Base-by-base conservation (phyloP, 2,329 filamentous ascomycete species). In the Madurella fahalii region DNA sequence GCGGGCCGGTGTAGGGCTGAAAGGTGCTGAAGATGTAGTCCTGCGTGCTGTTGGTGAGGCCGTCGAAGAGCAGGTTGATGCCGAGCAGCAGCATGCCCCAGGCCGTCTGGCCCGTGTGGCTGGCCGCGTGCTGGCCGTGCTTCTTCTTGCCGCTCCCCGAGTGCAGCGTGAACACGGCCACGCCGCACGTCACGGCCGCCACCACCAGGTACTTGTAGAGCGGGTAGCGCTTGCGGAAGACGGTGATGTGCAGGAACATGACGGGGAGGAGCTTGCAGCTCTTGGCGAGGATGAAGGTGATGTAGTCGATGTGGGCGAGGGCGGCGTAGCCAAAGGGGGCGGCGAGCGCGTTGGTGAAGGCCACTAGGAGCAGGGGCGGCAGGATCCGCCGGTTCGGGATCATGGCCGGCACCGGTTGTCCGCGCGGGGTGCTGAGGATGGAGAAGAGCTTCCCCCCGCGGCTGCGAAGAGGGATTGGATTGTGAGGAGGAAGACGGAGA, bases 241-340 rank as follows among this genome's bases (percentile, higher is more conserved):
- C 74, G 43, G 91, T 93, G 67, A 97, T 83, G 76, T 99, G 93
- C 40, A 99, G 81, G 66, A 94, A 86, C 94, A 99, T 97, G 67
- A 99, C 94, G 2, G 94, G 94, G n/a, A 99, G 84, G 17, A 99
- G 82, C 77, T 99, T 99, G 86, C 94, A 99, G 65, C 87, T 92
- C 75, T 99, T 97, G 64, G 94, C 93, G 41, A 99, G 87, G 63
- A 96, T 89, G 74, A 95, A 97, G 31, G 94, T 96, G 67, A 97
- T 90, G 74, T 97, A 97, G 81, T 97, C 94, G 72, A 97, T 91
- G 71, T 97, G 91, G 39, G 87, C 85, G 48, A 97, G 84, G 56
- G 85, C 88, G 47, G 94, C 92, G 73, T 97, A 97, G 63, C 93
- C 94, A 67, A 96, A 96, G 2, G 93, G 93, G n/a, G 87, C 91